Evolutionary conservation across 164 flowering plant species (phyloP).

Genomic region (Umbellularia californica): DNA sequence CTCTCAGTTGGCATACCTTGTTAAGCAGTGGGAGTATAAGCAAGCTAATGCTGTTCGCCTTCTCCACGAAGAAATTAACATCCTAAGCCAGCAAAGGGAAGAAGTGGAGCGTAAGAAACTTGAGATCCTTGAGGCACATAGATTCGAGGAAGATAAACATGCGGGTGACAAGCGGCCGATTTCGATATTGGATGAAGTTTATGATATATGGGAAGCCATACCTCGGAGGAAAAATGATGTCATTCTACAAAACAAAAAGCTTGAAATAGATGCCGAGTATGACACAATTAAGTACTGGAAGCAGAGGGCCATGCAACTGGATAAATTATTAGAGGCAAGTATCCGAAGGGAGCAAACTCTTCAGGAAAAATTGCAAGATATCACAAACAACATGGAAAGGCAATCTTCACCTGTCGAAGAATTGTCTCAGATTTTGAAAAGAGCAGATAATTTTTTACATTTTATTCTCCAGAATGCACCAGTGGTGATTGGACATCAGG

Average conservation of each 20-base stretch:
- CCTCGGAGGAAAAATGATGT: slow-evolving; percentile 53
- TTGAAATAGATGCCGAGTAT: slow-evolving; percentile 72
- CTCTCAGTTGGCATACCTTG: slow-evolving; percentile 67
- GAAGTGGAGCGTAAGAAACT: slow-evolving; percentile 74
- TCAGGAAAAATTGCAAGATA: slow-evolving; percentile 70
- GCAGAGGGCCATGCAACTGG: slow-evolving; percentile 62
- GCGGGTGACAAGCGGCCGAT: slow-evolving; percentile 64
- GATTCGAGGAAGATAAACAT: slow-evolving; percentile 65
- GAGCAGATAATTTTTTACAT: slow-evolving; percentile 94
- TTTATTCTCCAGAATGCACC: slow-evolving; percentile 97
- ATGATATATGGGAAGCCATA: slow-evolving; percentile 52
- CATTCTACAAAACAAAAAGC: slow-evolving; percentile 41
- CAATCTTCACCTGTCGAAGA: slow-evolving; percentile 94
- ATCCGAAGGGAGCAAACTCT: slow-evolving; percentile 69
- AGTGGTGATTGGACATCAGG: slow-evolving; percentile 97
- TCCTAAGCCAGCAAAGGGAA: slow-evolving; percentile 61
- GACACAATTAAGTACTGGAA: slow-evolving; percentile 79
- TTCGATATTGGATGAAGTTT: slow-evolving; percentile 64
- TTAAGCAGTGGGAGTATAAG: slow-evolving; percentile 82
- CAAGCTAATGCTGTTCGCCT: slow-evolving; percentile 89
- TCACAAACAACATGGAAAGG: slow-evolving; percentile 54
- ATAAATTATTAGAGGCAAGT: slow-evolving; percentile 75
- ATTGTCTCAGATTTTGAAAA: slow-evolving; percentile 73
- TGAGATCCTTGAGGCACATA: slow-evolving; percentile 76
- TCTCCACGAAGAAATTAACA: slow-evolving; percentile 81